Conservation (phyloP, 148 eudicot genomes). For the Heliosperma pusillum region DNA sequence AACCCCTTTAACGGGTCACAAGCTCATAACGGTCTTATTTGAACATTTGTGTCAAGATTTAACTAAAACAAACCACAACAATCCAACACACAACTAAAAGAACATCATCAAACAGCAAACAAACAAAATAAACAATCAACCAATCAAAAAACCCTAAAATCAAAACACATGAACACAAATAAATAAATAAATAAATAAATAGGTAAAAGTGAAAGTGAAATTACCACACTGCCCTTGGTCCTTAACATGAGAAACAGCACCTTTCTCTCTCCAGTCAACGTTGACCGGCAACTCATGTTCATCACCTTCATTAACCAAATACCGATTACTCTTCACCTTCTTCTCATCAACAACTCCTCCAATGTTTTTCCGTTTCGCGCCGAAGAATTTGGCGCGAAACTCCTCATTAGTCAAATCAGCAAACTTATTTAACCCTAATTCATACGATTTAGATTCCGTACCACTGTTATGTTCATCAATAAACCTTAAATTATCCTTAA, state of each 20-base stretch:
- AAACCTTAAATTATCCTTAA: constrained; percentile 59
- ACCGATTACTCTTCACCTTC: constrained; percentile 37
- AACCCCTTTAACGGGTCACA: no score
- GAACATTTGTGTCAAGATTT: neutral
- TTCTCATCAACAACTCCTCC: constrained; percentile 9
- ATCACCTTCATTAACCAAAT: constrained; percentile 37
- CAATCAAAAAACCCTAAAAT: neutral
- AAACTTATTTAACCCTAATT: constrained; percentile 64
- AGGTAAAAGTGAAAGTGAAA: neutral
- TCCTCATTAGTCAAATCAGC: constrained; percentile 90
- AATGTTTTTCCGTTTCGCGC: constrained; percentile 20
- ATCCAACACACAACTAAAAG: neutral
- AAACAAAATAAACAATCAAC: neutral
- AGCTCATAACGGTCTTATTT: no score
- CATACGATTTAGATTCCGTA: constrained; percentile 28
- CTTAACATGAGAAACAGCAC: constrained; percentile 69
- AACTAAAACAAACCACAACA: neutral
- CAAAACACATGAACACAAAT: neutral
- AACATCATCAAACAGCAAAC: neutral
- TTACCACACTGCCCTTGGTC: constrained; percentile 82
- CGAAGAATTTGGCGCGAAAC: constrained; percentile 46
- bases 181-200: neutral
- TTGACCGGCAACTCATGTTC: constrained; percentile 43
- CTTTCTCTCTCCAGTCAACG: constrained; percentile 78
- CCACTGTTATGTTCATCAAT: constrained; percentile 57